Evolutionary conservation across 257 asterid genomes (phyloP), one percentile per base, ranked within the genome.

Genomic region (Forsythia viridissima): DNA sequence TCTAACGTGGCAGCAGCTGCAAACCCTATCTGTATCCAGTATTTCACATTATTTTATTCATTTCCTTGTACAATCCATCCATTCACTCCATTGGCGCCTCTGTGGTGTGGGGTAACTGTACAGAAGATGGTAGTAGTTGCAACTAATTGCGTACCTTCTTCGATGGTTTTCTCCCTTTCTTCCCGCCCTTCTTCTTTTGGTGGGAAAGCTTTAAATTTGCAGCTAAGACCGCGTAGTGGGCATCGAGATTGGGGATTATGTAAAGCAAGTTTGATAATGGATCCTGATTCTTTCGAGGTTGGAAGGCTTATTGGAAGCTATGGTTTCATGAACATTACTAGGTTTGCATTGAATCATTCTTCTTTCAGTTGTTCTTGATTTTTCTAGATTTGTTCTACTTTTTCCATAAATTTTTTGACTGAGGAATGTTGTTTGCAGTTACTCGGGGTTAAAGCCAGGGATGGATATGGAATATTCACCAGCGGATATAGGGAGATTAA

Each of bases 291-390:
- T 8, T 94, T 94, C 82, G 87, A 93, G 85, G 98, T 94, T 40
- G 97, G 97, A 46, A 91, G 79, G 87, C 90, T 94, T 9, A 87
- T 93, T 67, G 98, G 96, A 52, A 93, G 93, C 84, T 94, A 94
- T n/a, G 97, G 98, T 52, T 93, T 94, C 89, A 89, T 94, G 85
- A 94, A 93, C 76, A 70, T 94, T 13, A 91, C 96, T 30, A 94
- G 98, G 98, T 94, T 44, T 71, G 55, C 20, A 30, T 24, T 34
- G 34, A 20, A 61, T 21, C 4, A 39, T 76, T 65, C 74, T 76
- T 70, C 4, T 38, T 30, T 30, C 34, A 30, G 34, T 30, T 30
- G 34, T 30, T 30, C 34, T 30, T 30, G 34, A 30, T 30, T 30
- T 30, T 30, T 20, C 15, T 36, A 20, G 43, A 10, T 12, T 51